These are phyloP conservation scores for Aspergillus brasiliensis DNA, from an alignment of 2,329 filamentous ascomycete species.

Conservation along the genomic window DNA sequence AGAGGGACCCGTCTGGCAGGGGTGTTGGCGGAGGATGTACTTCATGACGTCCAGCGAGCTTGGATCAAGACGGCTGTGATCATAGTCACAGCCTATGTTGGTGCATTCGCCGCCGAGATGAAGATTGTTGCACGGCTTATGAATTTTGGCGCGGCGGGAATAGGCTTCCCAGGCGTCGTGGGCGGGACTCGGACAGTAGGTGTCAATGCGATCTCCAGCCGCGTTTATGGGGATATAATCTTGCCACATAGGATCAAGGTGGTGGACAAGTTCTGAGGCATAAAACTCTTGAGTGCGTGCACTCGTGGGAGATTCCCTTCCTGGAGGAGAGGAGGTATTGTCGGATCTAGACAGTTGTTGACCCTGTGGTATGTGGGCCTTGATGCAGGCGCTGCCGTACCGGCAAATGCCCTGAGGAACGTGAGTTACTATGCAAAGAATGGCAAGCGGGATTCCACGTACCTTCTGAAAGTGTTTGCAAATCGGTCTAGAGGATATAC, in stretches of 20 bases:
- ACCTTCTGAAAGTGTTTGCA: constrained; percentile 41
- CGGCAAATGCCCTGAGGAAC: constrained; percentile 33
- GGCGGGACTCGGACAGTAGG: constrained; percentile 40
- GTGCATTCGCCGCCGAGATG: constrained; percentile 48
- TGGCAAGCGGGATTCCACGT: neutral
- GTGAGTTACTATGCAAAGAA: constrained; percentile 3
- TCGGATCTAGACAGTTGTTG: constrained; percentile 25
- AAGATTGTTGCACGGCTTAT: constrained; percentile 54
- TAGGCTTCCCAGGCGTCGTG: constrained; percentile 44
- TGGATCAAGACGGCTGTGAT: constrained; percentile 49
- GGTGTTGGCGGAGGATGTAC: constrained; percentile 47
- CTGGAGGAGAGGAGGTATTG: constrained; percentile 17
- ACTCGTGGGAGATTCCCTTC: neutral
- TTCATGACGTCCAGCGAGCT: constrained; percentile 45
- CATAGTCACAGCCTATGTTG: constrained; percentile 44
- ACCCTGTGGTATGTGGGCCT: constrained; percentile 32
- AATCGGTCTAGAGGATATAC: constrained; percentile 20
- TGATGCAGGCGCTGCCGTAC: constrained; percentile 34
- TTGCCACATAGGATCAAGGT: constrained; percentile 19
- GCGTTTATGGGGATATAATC: constrained; percentile 51
- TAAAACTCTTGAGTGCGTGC: constrained; percentile 26
- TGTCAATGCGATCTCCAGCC: constrained; percentile 51
- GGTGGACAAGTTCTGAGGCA: constrained; percentile 19
- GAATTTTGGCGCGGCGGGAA: constrained; percentile 37
- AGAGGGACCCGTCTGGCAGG: constrained; percentile 43